phyloP scores from a whole-genome alignment of 1,139 yeast genomes.

The Pneumocystis murina region DNA sequence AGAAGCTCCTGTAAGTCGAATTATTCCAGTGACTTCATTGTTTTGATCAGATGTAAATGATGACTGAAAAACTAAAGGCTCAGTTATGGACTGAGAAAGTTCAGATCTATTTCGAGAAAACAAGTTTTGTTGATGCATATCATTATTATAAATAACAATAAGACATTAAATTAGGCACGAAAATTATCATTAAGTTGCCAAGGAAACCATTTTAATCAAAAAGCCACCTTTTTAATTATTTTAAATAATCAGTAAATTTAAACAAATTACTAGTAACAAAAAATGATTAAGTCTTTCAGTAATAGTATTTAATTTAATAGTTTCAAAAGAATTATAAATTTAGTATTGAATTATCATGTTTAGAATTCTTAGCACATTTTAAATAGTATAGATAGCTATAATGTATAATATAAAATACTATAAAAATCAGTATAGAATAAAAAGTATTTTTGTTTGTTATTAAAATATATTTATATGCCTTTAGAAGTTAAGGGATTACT shows the following conservation, averaged over 20 bases:
- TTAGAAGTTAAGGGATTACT: background rate
- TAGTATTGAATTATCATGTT: background rate
- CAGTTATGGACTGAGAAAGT: background rate
- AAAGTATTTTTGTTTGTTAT: background rate
- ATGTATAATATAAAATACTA: background rate
- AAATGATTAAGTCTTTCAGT: background rate
- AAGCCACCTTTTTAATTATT: too few relatives aligned
- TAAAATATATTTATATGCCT: background rate
- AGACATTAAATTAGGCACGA: background rate
- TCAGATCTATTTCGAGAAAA: background rate
- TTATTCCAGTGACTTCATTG: background rate
- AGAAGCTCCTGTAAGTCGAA: constrained; percentile 1
- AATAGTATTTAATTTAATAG: background rate
- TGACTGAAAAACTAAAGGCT: background rate
- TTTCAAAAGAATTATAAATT: background rate
- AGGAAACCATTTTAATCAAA: background rate
- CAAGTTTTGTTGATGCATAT: background rate
- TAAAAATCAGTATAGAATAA: background rate
- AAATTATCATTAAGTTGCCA: background rate
- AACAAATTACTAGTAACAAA: background rate
- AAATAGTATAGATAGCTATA: background rate
- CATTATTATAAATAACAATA: background rate
- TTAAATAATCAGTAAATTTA: background rate
- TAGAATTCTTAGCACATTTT: background rate
- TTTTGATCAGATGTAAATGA: background rate